Evolutionary conservation across 2,329 filamentous ascomycete species (phyloP).

Genomic region (Xylaria sp.): DNA sequence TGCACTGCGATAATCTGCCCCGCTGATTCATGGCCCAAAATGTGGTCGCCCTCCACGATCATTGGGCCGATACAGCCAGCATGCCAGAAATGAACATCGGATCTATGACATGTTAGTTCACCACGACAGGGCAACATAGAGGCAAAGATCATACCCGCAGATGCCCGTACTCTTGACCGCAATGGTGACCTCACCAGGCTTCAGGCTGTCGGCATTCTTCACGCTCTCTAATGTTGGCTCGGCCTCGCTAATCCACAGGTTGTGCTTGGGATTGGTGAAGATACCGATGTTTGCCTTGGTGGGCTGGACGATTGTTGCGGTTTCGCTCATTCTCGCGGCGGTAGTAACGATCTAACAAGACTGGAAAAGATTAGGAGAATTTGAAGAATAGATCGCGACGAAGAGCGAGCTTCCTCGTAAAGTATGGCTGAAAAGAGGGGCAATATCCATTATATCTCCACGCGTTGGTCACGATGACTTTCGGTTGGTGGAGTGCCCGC

Average conservation of each 20-base stretch:
- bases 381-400: slow-evolving; percentile 1
- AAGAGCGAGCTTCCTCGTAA: slow-evolving; percentile 27
- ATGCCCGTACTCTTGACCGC: slow-evolving; percentile 95
- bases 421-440: slow-evolving; percentile 35
- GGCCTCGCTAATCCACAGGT: slow-evolving; percentile 85
- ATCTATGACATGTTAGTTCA: slow-evolving; percentile 56
- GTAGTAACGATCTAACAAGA: slow-evolving; percentile 3
- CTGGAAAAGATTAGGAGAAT: slow-evolving; percentile 15
- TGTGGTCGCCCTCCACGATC: slow-evolving; percentile 87
- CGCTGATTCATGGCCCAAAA: slow-evolving; percentile 92
- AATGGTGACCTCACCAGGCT: slow-evolving; percentile 83
- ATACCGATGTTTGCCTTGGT: slow-evolving; percentile 92
- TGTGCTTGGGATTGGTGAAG: slow-evolving; percentile 91
- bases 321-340: slow-evolving; percentile 37
- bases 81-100: slow-evolving; percentile 97
- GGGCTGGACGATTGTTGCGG: slow-evolving; percentile 49
- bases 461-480: slow-evolving; percentile 29
- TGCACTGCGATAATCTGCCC: slow-evolving; percentile 83
- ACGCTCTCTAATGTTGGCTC: slow-evolving; percentile 78
- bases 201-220: slow-evolving; percentile 68
- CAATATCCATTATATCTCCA: slow-evolving; percentile 27
- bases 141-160: slow-evolving; percentile 70
- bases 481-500: slow-evolving; percentile 15
- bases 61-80: slow-evolving; percentile 94
- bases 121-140: neutral